These are phyloP conservation scores for Zygosaccharomyces pseudorouxii DNA, from an alignment of 805 yeast genomes.

Conservation along the genomic window DNA sequence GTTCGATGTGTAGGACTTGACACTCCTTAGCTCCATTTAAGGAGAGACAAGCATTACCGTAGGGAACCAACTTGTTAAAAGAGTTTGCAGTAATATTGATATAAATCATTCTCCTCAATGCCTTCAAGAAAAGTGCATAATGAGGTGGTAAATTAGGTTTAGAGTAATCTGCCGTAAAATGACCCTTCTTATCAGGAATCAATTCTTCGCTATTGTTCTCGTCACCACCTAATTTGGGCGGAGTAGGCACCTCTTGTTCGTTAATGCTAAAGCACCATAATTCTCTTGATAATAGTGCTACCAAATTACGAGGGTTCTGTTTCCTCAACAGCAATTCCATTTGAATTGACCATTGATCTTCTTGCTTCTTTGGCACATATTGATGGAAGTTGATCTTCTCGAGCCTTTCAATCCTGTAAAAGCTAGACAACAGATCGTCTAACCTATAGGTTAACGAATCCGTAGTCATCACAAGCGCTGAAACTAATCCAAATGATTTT, in stretches of 20 bases:
- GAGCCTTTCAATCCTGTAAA: conserved; percentile 28
- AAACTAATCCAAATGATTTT: neutral
- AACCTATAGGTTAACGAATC: conserved; percentile 18
- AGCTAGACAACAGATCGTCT: conserved; percentile 30
- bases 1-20: conserved; percentile 42
- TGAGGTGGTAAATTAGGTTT: conserved; percentile 38
- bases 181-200: conserved; percentile 31
- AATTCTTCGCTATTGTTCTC: conserved; percentile 8
- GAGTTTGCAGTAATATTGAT: conserved; percentile 32
- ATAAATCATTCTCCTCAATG: conserved; percentile 42
- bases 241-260: conserved; percentile 36
- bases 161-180: conserved; percentile 34
- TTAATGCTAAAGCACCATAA: conserved; percentile 42
- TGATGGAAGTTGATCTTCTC: conserved; percentile 34
- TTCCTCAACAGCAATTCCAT: conserved; percentile 39
- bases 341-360: conserved; percentile 41
- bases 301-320: conserved; percentile 35
- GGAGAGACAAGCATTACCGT: conserved; percentile 44
- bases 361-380: conserved; percentile 32
- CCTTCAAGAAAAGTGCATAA: conserved; percentile 47
- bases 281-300: conserved; percentile 39
- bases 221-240: conserved; percentile 17
- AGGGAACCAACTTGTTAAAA: conserved; percentile 41
- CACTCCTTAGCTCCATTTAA: conserved; percentile 22
- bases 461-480: conserved; percentile 4